Conservation (phyloP, 2,329 filamentous ascomycete species). For the Calonectria henricotiae region DNA sequence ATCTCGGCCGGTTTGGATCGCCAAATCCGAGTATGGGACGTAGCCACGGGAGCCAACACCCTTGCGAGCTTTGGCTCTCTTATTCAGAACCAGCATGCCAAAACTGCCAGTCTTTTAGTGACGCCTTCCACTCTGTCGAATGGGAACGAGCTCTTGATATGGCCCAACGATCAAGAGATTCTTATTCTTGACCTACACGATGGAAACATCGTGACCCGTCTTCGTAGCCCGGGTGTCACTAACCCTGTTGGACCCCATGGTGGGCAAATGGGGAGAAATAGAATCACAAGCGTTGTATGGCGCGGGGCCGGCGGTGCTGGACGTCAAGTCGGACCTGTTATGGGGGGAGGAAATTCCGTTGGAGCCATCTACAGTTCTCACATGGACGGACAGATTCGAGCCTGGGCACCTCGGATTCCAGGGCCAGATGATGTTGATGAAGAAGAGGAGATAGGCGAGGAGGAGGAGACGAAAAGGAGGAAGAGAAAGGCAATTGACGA, state of each 20-base stretch:
- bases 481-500: conserved; percentile 87
- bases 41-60: conserved; percentile 85
- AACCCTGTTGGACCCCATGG: conserved; percentile 60
- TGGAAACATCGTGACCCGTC: conserved; percentile 79
- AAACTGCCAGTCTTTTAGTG: conserved; percentile 74
- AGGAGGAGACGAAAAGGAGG: conserved; percentile 67
- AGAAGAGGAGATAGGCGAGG: conserved; percentile 60
- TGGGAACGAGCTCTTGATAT: conserved; percentile 80
- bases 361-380: conserved; percentile 84
- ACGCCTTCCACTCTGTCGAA: conserved; percentile 74
- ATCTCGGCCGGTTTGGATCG: conserved; percentile 89
- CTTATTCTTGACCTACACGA: conserved; percentile 85
- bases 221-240: conserved; percentile 76
- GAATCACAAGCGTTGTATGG: conserved; percentile 86
- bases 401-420: conserved; percentile 78
- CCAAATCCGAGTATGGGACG: conserved; percentile 90
- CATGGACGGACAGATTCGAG: conserved; percentile 85
- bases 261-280: conserved; percentile 74
- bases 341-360: conserved; percentile 69
- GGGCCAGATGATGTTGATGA: conserved; percentile 69
- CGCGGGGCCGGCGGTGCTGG: conserved; percentile 74
- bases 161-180: conserved; percentile 87
- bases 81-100: conserved; percentile 81
- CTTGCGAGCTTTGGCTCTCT: conserved; percentile 89
- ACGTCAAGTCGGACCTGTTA: conserved; percentile 72